These are phyloP conservation scores for Gaultheria prostrata DNA, from an alignment of 148 eudicot genomes.

Conservation along the genomic window DNA sequence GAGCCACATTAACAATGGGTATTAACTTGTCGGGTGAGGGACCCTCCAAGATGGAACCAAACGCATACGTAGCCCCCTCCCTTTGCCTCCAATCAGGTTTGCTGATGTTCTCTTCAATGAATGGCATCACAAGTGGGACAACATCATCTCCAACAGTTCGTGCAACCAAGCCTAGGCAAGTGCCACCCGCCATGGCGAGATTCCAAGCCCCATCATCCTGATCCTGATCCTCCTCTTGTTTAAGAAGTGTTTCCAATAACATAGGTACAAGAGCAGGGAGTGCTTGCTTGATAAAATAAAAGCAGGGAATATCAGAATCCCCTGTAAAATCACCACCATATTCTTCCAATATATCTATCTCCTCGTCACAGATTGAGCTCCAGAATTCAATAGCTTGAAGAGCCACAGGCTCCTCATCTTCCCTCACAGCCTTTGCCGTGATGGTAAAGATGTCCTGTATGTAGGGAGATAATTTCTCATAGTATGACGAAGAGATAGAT, in stretches of 20 bases:
- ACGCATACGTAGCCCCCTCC: conserved; percentile 92
- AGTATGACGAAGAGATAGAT: conserved; percentile 80
- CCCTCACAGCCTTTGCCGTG: conserved; percentile 87
- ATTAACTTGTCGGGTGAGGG: conserved; percentile 88
- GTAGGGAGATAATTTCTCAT: conserved; percentile 85
- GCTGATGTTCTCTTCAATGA: conserved; percentile 76
- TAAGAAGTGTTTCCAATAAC: conserved; percentile 85
- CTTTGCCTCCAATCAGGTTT: conserved; percentile 92
- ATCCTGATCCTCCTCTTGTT: conserved; percentile 97
- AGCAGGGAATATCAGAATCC: conserved; percentile 88
- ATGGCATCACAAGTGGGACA: conserved; percentile 93
- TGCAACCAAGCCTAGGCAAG: conserved; percentile 93
- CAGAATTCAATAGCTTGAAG: conserved; percentile 94
- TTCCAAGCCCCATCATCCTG: conserved; percentile 99
- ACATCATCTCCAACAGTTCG: conserved; percentile 89
- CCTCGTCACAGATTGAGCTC: conserved; percentile 97
- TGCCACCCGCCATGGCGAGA: conserved; percentile 96
- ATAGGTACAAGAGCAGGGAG: conserved; percentile 89
- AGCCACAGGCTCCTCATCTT: conserved; percentile 93
- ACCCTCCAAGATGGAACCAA: conserved; percentile 94
- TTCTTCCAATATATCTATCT: conserved; percentile 83
- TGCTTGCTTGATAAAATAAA: conserved; percentile 87
- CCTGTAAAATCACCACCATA: conserved; percentile 82
- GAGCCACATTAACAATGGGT: conserved; percentile 77
- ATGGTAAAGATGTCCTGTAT: conserved; percentile 86